Evolutionary conservation across 1,284 basidiomycete species (phyloP), one percentile per base, ranked within the genome.

Genomic region (Boletus nobilissimus): DNA sequence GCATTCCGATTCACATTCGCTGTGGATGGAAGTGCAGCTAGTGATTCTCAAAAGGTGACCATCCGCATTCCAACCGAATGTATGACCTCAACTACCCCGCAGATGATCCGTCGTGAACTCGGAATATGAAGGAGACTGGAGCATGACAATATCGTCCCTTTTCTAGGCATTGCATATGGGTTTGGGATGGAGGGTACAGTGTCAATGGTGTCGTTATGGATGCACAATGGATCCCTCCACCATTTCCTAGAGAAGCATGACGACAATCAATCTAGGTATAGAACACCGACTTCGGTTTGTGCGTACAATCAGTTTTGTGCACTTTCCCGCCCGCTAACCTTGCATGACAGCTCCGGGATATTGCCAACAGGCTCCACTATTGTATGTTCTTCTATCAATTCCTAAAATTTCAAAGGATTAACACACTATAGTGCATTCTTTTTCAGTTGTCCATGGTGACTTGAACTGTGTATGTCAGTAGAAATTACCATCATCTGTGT

Each of bases 181-280:
- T 82, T 82, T 75, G 82, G 79, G 22, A 75, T 79, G 76, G 0
- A 8, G 2, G 73, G 34, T 14, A 10, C 79, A 8, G 54, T 64
- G n/a, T 81, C 82, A 0, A 69, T 82, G 54, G 81, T 82, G 29
- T 83, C 81, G 1, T 46, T 36, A 13, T 82, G 81, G 82, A 82
- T 83, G 81, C 74, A 69, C 1, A 76, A 83, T 2, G 73, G 16
- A 29, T 67, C 81, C 19, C 76, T 83, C 22, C 71, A 77, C n/a
- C 10, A 36, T 4, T 77, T 83, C 36, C 48, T 83, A 24, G 9
- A 1, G 0, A 63, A 54, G 5, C 3, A 77, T 32, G 74, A 75
- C 9, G 3, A 18, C 22, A 38, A 36, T n/a, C 51, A 38, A 39
- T 34, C 39, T 82, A 18, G 26, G 2, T 7, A 5, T 66, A 3